These are phyloP conservation scores for Hortiboletus flavorubellus DNA, from an alignment of 768 basidiomycete genomes.

Conservation along the genomic window DNA sequence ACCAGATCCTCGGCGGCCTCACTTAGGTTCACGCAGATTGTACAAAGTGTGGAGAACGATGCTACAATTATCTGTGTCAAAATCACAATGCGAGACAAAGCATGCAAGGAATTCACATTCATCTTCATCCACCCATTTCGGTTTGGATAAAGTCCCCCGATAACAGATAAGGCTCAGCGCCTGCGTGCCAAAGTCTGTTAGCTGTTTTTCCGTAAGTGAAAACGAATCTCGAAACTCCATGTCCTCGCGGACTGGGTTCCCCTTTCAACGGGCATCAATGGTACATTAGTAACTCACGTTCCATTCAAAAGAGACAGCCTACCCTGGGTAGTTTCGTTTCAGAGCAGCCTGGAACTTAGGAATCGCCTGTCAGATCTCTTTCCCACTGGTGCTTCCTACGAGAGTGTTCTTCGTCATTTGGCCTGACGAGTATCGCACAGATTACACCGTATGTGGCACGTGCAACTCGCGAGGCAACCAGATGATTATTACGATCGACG, in stretches of 20 bases:
- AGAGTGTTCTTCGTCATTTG: slow-evolving; percentile 1
- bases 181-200: slow-evolving; percentile 2
- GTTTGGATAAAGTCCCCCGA: slow-evolving; percentile 4
- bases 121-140: slow-evolving; percentile 17
- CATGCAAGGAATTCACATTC: not conserved
- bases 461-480: too few relatives aligned
- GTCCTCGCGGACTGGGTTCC: not conserved
- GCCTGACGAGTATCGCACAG: slow-evolving; percentile 2
- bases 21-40: not conserved
- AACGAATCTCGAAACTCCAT: slow-evolving; percentile 13
- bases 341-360: slow-evolving; percentile 14
- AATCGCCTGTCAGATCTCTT: not conserved
- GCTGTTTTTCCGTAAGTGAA: slow-evolving; percentile 1
- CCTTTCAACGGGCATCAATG: not conserved
- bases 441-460: not conserved
- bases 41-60: slow-evolving; percentile 6
- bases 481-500: too few relatives aligned
- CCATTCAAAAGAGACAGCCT: not conserved
- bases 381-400: slow-evolving; percentile 10
- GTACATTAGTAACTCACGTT: not conserved
- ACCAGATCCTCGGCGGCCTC: not conserved
- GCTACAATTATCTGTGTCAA: not conserved
- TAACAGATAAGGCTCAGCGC: slow-evolving; percentile 6
- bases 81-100: not conserved
- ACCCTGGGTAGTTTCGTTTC: slow-evolving; percentile 12